Evolutionary conservation across 306 rosid species (phyloP), one percentile per base, ranked within the genome.

Genomic region (Crataegus laevigata): DNA sequence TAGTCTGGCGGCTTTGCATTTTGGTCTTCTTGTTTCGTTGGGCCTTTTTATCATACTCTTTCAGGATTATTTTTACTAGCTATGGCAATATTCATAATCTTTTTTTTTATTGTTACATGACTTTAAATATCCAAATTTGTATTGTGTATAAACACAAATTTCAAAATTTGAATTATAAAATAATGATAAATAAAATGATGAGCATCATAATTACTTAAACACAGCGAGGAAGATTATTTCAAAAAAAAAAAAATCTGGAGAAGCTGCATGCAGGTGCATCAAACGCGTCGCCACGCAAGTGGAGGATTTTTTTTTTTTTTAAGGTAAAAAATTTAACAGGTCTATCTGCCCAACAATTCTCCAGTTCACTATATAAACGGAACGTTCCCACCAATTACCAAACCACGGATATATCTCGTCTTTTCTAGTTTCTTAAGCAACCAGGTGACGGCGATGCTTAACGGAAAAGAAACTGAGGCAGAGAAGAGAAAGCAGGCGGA

Each of bases 401-500:
- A 28, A 47, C 42, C 1, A 3, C 55, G 71, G 7, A 17, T 68
- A 43, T 26, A 45, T 47, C 4, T 25, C 38, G 11, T 36, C 9
- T 47, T 47, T 47, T 15, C 21, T 47, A 15, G 18, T 5, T 47
- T 47, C 21, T 15, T 47, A 47, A 47, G 54, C 54, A 47, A 47
- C 54, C 54, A 47, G 54, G 54, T 47, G 54, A 17, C 21, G 19
- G 54, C 54, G 8, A 42, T 69, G 73, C 28, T 52, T 0, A 21
- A 69, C 6, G 25, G 28, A 19, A 61, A 38, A 14, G 25, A 11
- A 28, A 51, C 4, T 26, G 68, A 66, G 42, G 65, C 57, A 52
- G 79, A 73, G 64, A 83, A 85, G 78, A 51, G 79, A 61, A 81
- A 65, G 77, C 68, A 12, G 40, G 32, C 19, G 11, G 52, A 36